Conservation (phyloP, 2,329 filamentous ascomycete species). For the Epichloe festucae region DNA sequence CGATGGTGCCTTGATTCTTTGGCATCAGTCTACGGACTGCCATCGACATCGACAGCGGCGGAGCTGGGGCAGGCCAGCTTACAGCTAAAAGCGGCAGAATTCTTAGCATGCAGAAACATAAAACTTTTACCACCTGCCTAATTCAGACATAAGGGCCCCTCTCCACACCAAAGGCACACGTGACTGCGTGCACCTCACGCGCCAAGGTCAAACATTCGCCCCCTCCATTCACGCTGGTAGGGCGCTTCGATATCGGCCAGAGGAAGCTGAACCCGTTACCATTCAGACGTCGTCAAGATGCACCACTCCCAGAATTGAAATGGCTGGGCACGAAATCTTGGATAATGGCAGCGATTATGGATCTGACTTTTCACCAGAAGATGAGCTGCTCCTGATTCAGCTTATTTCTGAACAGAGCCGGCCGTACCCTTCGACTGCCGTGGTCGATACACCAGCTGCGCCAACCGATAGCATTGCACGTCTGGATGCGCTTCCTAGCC, state of each 20-base stretch:
- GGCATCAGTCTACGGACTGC: too few species aligned
- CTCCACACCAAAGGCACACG: not conserved
- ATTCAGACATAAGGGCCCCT: not conserved
- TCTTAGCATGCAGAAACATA: too few species aligned
- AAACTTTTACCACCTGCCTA: too few species aligned
- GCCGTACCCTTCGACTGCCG: not conserved
- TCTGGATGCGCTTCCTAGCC: slow-evolving; percentile 1
- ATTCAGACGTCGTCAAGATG: not conserved
- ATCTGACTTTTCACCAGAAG: slow-evolving; percentile 33
- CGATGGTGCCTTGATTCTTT: too few species aligned
- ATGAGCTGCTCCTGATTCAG: slow-evolving; percentile 28
- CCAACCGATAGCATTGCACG: not conserved
- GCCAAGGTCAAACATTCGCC: not conserved
- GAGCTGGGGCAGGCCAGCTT: too few species aligned
- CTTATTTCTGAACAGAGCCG: slow-evolving; percentile 15
- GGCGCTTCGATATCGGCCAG: not conserved
- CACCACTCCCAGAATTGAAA: not conserved
- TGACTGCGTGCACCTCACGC: not conserved
- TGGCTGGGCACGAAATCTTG: slow-evolving; percentile 1
- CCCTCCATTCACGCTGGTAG: not conserved
- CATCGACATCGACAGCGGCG: too few species aligned
- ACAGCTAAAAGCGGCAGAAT: not conserved
- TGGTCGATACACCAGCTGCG: not conserved
- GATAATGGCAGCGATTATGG: slow-evolving; percentile 28
- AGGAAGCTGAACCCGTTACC: not conserved